Evolutionary conservation across 2,329 filamentous ascomycete genomes (phyloP).

Genomic region (Colletotrichum gigasporum): DNA sequence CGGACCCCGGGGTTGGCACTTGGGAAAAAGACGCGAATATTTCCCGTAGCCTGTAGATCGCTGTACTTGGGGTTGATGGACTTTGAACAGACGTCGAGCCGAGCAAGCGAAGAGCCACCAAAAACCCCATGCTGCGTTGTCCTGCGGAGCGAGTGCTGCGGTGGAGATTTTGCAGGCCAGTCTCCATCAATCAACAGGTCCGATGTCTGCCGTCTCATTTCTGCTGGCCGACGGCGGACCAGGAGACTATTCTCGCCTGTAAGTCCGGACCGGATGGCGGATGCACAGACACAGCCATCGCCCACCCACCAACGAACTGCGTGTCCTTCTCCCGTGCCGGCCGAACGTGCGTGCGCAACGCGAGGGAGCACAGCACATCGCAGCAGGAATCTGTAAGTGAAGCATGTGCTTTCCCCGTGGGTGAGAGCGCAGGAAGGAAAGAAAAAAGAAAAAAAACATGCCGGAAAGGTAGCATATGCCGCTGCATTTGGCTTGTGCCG

Average conservation of each 20-base stretch:
- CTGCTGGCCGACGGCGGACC: conserved; percentile 17
- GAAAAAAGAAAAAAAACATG: neutral
- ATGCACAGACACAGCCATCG: conserved; percentile 6
- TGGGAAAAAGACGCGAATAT: conserved; percentile 28
- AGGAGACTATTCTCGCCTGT: conserved; percentile 4
- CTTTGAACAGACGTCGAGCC: conserved; percentile 18
- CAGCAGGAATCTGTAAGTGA: neutral
- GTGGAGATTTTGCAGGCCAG: conserved; percentile 21
- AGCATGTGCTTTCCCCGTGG: conserved; percentile 11
- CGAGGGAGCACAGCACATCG: neutral
- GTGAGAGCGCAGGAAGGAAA: neutral
- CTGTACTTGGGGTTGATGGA: conserved; percentile 20
- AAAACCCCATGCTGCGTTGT: conserved; percentile 19
- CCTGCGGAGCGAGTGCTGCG: conserved; percentile 22
- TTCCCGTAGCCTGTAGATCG: conserved; percentile 30
- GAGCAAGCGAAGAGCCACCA: conserved; percentile 24
- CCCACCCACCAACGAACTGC: neutral
- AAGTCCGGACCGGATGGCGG: conserved; percentile 18
- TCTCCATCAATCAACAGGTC: conserved; percentile 29
- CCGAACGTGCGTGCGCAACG: conserved; percentile 1
- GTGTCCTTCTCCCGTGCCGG: conserved; percentile 14
- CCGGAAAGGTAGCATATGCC: conserved; percentile 4
- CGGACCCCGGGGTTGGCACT: conserved; percentile 23
- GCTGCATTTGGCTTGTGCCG: conserved; percentile 20
- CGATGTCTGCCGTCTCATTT: conserved; percentile 19